Evolutionary conservation across 2,329 filamentous ascomycete species (phyloP).

Genomic region (Dactylellina sp.): DNA sequence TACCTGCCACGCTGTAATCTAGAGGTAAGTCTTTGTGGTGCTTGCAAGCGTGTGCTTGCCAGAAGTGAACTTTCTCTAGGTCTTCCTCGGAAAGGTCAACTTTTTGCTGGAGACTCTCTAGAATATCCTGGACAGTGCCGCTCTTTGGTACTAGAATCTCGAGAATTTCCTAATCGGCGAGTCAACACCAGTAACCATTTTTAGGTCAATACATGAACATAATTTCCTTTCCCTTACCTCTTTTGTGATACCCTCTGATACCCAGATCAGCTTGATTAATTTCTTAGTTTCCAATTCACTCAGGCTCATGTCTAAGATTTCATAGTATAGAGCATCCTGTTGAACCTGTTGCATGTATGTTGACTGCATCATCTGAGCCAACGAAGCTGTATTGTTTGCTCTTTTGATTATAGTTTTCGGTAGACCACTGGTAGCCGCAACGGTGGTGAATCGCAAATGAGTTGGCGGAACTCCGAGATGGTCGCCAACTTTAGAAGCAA

Average conservation of each 20-base stretch:
- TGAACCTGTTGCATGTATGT: constrained; percentile 77
- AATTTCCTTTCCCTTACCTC: constrained; percentile 77
- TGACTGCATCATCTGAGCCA: constrained; percentile 81
- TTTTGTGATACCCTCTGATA: constrained; percentile 90
- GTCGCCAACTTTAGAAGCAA: constrained; percentile 84
- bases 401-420: constrained; percentile 82
- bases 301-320: constrained; percentile 92
- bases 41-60: constrained; percentile 84
- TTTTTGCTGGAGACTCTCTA: constrained; percentile 82
- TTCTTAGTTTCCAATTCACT: constrained; percentile 95
- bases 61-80: constrained; percentile 79
- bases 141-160: constrained; percentile 90
- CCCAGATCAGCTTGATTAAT: constrained; percentile 81
- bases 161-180: constrained; percentile 72
- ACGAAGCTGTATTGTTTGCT: constrained; percentile 71
- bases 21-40: constrained; percentile 81
- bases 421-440: constrained; percentile 80
- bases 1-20: constrained; percentile 78
- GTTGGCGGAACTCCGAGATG: constrained; percentile 81
- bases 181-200: no score
- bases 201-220: no score
- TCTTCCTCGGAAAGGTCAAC: constrained; percentile 81
- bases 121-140: constrained; percentile 81
- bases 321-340: constrained; percentile 87
- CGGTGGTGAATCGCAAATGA: constrained; percentile 90